phyloP scores from a whole-genome alignment of 2,329 filamentous ascomycete species.

The Ophiostoma sp. region DNA sequence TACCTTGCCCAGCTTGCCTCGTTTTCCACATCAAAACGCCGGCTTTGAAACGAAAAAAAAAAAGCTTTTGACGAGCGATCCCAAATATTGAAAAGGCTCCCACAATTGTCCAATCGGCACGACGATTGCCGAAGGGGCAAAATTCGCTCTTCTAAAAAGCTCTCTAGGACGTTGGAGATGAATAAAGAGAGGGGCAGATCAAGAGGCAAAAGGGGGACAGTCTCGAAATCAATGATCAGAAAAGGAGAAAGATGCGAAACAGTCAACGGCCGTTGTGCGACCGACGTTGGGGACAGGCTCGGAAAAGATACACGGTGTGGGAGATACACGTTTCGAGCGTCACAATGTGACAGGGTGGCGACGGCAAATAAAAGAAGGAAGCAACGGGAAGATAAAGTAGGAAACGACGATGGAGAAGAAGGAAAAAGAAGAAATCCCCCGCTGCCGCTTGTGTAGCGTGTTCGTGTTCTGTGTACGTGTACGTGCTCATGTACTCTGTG shows the following conservation, averaged over 20 bases:
- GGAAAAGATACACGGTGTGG: background rate
- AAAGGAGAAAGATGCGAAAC: background rate
- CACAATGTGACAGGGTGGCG: conserved; percentile 1
- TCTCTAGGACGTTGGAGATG: background rate
- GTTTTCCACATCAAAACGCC: background rate
- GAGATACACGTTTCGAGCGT: background rate
- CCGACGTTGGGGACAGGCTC: background rate
- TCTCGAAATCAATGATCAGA: background rate
- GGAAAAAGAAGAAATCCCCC: background rate
- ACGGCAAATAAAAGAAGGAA: background rate
- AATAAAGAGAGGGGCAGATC: background rate
- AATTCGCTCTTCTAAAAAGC: no score
- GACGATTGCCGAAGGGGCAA: background rate
- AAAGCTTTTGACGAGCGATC: background rate
- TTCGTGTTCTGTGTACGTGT: background rate
- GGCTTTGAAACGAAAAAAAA: background rate
- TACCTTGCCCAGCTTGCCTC: background rate
- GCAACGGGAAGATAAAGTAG: background rate
- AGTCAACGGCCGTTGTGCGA: background rate
- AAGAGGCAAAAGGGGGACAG: background rate
- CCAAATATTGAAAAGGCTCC: background rate
- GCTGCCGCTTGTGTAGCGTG: background rate
- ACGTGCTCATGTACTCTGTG: background rate
- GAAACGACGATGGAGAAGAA: background rate
- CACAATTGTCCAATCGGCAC: background rate